These are phyloP conservation scores for Fusarium gaditjirri DNA, from an alignment of 2,329 filamentous ascomycete genomes.

Conservation along the genomic window DNA sequence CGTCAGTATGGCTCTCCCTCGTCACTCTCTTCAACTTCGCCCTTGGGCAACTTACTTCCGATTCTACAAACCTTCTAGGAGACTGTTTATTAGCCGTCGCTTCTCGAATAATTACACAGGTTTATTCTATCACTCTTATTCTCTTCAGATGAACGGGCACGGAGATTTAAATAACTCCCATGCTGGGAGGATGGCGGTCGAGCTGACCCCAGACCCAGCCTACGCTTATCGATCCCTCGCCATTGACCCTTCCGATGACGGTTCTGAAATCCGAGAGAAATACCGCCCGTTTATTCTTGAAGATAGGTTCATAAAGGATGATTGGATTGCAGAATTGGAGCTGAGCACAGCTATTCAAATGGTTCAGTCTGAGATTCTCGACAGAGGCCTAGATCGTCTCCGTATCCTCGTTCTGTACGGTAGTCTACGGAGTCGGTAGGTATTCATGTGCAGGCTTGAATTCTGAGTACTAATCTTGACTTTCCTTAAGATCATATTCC, in stretches of 20 bases:
- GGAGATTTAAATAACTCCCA: not conserved
- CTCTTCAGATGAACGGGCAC: not conserved
- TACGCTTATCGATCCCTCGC: not conserved
- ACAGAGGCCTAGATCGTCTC: not conserved
- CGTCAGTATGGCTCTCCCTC: not conserved
- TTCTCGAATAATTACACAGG: no score
- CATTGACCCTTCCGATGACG: rapidly evolving
- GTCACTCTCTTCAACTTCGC: not conserved
- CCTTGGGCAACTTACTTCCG: not conserved
- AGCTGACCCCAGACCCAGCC: rapidly evolving
- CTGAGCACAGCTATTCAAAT: not conserved
- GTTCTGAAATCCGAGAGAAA: rapidly evolving
- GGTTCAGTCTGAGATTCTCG: not conserved
- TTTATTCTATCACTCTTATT: rapidly evolving
- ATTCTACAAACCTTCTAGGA: not conserved
- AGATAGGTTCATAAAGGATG: rapidly evolving
- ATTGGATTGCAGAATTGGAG: not conserved
- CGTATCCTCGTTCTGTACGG: not conserved
- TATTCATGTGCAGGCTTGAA: rapidly evolving
- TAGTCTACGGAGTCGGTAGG: not conserved
- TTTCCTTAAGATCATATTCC: not conserved
- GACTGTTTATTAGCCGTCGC: rapidly evolving
- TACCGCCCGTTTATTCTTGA: not conserved
- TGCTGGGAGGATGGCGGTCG: rapidly evolving
- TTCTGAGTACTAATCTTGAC: rapidly evolving